A percentile compares a stretch with the other conserved stretches of the same genome.
These are phyloP conservation scores for Coprinopsis sp. DNA, from an alignment of 768 basidiomycete species.

Conservation along the genomic window DNA sequence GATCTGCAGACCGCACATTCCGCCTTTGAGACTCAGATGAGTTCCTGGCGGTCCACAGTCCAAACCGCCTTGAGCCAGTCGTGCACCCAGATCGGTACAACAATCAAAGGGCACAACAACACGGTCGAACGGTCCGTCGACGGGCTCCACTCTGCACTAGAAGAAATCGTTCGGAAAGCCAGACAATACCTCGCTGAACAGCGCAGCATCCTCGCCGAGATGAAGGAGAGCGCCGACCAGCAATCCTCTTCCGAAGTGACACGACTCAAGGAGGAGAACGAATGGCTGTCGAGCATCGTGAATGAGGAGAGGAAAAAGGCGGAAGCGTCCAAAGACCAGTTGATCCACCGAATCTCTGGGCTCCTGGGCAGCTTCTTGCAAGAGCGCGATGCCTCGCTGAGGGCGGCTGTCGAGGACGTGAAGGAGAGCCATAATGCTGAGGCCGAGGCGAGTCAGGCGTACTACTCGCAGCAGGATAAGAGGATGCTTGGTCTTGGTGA, in stretches of 20 bases:
- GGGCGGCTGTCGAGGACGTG: conserved; percentile 50
- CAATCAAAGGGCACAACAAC: conserved; percentile 41
- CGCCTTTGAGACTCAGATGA: conserved; percentile 5
- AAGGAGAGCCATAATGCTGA: conserved; percentile 48
- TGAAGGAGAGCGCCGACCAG: conserved; percentile 43
- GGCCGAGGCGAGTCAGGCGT: conserved; percentile 44
- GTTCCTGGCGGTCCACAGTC: conserved; percentile 34
- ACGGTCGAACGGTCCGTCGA: conserved; percentile 56
- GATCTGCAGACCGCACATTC: conserved; percentile 42
- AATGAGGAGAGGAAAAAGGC: conserved; percentile 63
- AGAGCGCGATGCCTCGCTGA: conserved; percentile 62
- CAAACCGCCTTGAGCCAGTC: conserved; percentile 25
- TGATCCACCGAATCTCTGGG: conserved; percentile 70
- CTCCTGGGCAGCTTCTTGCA: conserved; percentile 68
- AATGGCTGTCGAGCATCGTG: conserved; percentile 53
- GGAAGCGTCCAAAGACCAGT: conserved; percentile 63
- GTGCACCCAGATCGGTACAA: conserved; percentile 41
- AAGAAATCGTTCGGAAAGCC: conserved; percentile 54
- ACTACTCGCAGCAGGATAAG: conserved; percentile 44
- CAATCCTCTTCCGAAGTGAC: conserved; percentile 47
- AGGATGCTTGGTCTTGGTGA: conserved; percentile 41
- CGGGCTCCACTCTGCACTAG: conserved; percentile 54
- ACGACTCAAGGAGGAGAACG: conserved; percentile 69
- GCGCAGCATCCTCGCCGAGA: conserved; percentile 43
- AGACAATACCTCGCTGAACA: conserved; percentile 54